Percentiles rank a stretch among this genome's conserved stretches.
Conservation (phyloP, 306 rosid species). For the Hylodesmum podocarpum region DNA sequence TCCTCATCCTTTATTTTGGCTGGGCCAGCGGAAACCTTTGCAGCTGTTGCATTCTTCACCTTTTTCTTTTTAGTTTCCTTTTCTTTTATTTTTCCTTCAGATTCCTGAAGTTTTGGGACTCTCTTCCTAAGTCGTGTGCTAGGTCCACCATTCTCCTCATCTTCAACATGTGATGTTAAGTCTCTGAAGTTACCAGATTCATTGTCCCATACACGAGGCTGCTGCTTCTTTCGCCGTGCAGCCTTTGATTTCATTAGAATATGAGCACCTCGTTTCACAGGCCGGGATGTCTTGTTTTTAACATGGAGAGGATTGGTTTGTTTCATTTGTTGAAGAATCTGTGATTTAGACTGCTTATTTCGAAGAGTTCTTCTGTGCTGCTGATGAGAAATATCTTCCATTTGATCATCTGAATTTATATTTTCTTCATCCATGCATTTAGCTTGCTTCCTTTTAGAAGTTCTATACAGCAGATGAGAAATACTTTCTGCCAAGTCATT, state of each 20-base stretch:
- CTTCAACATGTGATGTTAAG: slow-evolving; percentile 45
- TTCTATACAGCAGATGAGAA: slow-evolving; percentile 44
- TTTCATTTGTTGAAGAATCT: slow-evolving; percentile 47
- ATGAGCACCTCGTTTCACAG: slow-evolving; percentile 49
- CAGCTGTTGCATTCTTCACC: slow-evolving; percentile 54
- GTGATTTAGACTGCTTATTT: slow-evolving; percentile 55
- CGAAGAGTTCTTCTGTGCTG: slow-evolving; percentile 52
- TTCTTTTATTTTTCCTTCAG: slow-evolving; percentile 52
- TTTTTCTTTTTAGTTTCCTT: slow-evolving; percentile 60
- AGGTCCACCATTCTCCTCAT: slow-evolving; percentile 78
- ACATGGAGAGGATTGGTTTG: slow-evolving; percentile 37
- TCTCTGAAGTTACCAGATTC: slow-evolving; percentile 38
- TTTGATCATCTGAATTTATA: slow-evolving; percentile 41
- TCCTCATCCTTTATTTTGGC: slow-evolving; percentile 56
- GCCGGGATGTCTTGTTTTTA: slow-evolving; percentile 46
- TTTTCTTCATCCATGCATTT: slow-evolving; percentile 51
- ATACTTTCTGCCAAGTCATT: slow-evolving; percentile 36
- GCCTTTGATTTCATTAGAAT: slow-evolving; percentile 41
- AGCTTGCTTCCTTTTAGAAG: slow-evolving; percentile 58
- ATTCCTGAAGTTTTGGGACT: slow-evolving; percentile 47
- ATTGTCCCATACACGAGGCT: slow-evolving; percentile 42
- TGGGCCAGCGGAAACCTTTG: slow-evolving; percentile 48
- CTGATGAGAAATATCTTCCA: slow-evolving; percentile 44
- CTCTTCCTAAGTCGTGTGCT: slow-evolving; percentile 91
- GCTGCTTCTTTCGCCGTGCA: slow-evolving; percentile 47